Base-by-base conservation (phyloP, 148 eudicot species). In the Arbutus unedo region DNA sequence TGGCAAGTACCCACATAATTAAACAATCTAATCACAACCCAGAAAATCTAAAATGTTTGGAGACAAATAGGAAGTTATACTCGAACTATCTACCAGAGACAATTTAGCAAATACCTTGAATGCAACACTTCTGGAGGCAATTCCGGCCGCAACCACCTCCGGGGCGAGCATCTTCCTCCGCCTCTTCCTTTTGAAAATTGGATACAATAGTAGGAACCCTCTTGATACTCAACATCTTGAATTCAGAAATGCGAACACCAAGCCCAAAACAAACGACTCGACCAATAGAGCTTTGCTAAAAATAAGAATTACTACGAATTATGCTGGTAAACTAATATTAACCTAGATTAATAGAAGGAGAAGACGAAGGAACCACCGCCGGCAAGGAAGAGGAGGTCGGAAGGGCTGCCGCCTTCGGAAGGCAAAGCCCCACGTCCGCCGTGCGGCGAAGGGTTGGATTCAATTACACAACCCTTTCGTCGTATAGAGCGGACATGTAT, bases 371-470 rank as follows among this genome's bases (percentile, higher is more conserved):
- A 60, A 84, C 98, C 98, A 44, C 98, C 97, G 62, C 94, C 97
- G 67, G 98, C 98, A 38, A 95, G 98, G 84, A 95, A 93, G 78
- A 95, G 92, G 83, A 95, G 98, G 83, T 93, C 98, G 83, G 98
- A 93, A 8, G 98, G 96, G 86, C 90, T 80, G 84, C 98, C 98
- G 89, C 98, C 98, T 89, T 92, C 96, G 73, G 98, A 93, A 64
- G 98, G 98, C 86, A 90, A 82, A 82, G 98, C 98, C 57, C 98
- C 98, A 21, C 98, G 92, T 7, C 97, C 98, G 79, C 98, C 98
- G 96, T 94, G 95, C 77, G 93, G 90, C 49, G 92, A 89, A 74
- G 92, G 89, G 81, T 85, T 88, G 70, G 64, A 85, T n/a, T 84
- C 91, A 53, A 87, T 89, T 74, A 89, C 71, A 84, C 84, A 81